phyloP scores from a whole-genome alignment of 768 basidiomycete species.

The Amanita fuliginea region DNA sequence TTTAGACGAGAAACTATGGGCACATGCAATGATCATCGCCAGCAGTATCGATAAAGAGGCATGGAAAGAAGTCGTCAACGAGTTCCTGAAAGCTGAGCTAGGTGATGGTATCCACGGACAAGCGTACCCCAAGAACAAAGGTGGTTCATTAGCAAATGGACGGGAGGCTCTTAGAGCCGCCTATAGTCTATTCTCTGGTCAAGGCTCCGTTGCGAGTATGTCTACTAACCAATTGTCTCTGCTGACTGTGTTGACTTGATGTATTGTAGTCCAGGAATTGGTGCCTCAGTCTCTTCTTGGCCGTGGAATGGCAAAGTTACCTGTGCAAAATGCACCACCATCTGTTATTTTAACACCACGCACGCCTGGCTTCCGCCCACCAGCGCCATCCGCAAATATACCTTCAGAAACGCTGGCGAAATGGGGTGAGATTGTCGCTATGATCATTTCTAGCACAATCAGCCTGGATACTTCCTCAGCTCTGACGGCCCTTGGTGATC shows the following conservation, averaged over 20 bases:
- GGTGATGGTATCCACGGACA: constrained; percentile 17
- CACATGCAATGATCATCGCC: constrained; percentile 91
- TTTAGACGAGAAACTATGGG: constrained; percentile 83
- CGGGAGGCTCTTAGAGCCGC: constrained; percentile 69
- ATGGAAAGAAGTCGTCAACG: constrained; percentile 84
- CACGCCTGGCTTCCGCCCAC: constrained; percentile 50
- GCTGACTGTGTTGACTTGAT: constrained; percentile 1
- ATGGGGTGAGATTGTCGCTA: constrained; percentile 82
- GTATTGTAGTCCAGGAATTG: constrained; percentile 57
- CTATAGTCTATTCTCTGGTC: constrained; percentile 78
- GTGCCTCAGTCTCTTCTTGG: constrained; percentile 46
- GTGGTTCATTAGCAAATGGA: constrained; percentile 28
- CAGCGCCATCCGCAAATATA: constrained; percentile 32
- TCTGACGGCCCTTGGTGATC: constrained; percentile 78
- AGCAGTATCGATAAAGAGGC: constrained; percentile 88
- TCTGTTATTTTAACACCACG: constrained; percentile 38
- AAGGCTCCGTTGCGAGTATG: constrained; percentile 67
- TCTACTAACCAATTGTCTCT: constrained; percentile 4
- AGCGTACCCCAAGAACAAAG: constrained; percentile 7
- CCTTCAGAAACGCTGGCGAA: constrained; percentile 52
- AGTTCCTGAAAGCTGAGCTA: constrained; percentile 76
- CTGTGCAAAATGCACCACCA: constrained; percentile 20
- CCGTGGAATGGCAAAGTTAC: constrained; percentile 27
- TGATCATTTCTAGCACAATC: constrained; percentile 68
- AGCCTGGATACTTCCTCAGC: constrained; percentile 60